A percentile compares a stretch with the other conserved stretches of the same genome.
Evolutionary conservation across 306 rosid genomes (phyloP).

Genomic region (Dryas octopetala): DNA sequence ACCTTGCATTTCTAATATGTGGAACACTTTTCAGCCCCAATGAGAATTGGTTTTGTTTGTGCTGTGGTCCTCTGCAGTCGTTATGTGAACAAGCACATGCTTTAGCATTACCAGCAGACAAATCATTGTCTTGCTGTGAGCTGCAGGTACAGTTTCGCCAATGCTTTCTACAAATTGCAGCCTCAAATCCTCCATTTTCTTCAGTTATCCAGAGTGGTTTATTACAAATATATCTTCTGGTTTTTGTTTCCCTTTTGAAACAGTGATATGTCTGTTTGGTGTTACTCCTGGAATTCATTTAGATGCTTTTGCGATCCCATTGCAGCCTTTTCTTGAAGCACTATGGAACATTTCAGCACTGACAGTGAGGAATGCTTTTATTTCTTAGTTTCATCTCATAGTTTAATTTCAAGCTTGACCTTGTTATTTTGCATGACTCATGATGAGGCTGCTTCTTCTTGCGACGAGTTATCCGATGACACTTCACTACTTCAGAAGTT

Average conservation of each 20-base stretch:
- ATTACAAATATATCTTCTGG: background rate
- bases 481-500: too few species aligned
- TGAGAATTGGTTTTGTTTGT: constrained; percentile 83
- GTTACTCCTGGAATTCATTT: constrained; percentile 88
- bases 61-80: constrained; percentile 82
- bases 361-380: too few species aligned
- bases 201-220: background rate
- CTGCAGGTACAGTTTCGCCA: constrained; percentile 48
- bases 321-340: constrained; percentile 57
- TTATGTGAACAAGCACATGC: constrained; percentile 89
- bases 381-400: too few species aligned
- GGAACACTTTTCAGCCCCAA: constrained; percentile 29
- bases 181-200: background rate
- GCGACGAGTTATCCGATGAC: too few species aligned
- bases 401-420: too few species aligned
- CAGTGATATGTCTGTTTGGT: constrained; percentile 88
- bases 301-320: constrained; percentile 57
- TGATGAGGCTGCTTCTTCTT: too few species aligned
- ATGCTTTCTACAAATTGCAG: background rate
- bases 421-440: too few species aligned
- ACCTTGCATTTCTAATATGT: background rate
- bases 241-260: constrained; percentile 8
- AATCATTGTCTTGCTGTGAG: constrained; percentile 66
- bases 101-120: constrained; percentile 45
- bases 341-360: too few species aligned